phyloP scores from a whole-genome alignment of 306 rosid genomes.

The Clitoria ternatea region DNA sequence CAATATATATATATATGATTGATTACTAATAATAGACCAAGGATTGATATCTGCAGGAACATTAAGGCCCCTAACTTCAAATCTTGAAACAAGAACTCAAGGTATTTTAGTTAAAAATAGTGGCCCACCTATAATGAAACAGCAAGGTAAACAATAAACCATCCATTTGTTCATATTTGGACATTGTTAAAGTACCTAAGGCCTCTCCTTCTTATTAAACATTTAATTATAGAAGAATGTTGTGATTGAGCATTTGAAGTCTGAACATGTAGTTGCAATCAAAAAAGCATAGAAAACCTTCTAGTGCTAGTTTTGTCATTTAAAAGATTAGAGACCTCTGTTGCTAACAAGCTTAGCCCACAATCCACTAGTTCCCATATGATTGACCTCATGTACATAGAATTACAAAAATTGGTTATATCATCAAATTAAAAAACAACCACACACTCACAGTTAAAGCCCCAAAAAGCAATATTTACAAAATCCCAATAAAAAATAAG shows the following conservation, averaged over 20 bases:
- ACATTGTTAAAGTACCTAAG: not conserved
- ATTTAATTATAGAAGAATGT: not conserved
- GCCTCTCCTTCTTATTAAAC: not conserved
- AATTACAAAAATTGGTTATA: constrained; percentile 12
- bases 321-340: constrained; percentile 29
- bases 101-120: constrained; percentile 5
- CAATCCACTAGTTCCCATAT: constrained; percentile 48
- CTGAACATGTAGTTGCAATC: not conserved
- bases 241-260: not conserved
- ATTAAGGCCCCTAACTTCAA: constrained; percentile 86
- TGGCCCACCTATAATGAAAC: not conserved
- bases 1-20: constrained; percentile 48
- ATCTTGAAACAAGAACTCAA: constrained; percentile 49
- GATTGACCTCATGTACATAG: constrained; percentile 37
- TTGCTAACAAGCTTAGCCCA: constrained; percentile 56
- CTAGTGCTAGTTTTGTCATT: not conserved
- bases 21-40: constrained; percentile 71
- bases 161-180: constrained; percentile 1
- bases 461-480: too few relatives aligned
- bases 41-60: constrained; percentile 88
- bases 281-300: not conserved
- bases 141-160: not conserved
- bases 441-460: not conserved
- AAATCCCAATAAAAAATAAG: too few relatives aligned
- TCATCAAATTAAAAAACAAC: constrained; percentile 5